Conservation (phyloP, 2,329 filamentous ascomycete species). For the Exophiala dermatitidis region DNA sequence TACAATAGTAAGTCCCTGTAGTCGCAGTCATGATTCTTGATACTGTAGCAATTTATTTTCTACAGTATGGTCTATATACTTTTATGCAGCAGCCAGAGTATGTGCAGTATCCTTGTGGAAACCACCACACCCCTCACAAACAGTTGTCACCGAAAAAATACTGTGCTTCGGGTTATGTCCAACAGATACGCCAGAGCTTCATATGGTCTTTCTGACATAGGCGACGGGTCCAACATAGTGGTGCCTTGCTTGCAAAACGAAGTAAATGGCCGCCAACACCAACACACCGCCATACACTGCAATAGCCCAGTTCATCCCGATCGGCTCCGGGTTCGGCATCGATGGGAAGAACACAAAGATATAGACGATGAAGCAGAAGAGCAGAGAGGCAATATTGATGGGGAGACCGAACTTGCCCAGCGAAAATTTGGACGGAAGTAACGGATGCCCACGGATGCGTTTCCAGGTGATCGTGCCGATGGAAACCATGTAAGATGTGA, state of each 20-base stretch:
- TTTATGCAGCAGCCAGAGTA: too few relatives aligned
- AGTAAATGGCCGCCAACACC: constrained; percentile 25
- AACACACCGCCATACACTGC: constrained; percentile 27
- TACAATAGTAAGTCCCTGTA: too few relatives aligned
- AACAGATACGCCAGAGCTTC: too few relatives aligned
- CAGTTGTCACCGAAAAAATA: too few relatives aligned
- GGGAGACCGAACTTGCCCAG: constrained; percentile 35
- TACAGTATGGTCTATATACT: too few relatives aligned
- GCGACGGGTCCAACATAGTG: constrained; percentile 29
- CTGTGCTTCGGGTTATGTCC: too few relatives aligned
- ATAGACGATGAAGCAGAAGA: constrained; percentile 24
- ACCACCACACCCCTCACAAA: too few relatives aligned
- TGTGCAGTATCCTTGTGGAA: too few relatives aligned
- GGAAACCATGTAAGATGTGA: constrained; percentile 35
- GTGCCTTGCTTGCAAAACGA: constrained; percentile 23
- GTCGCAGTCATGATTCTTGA: too few relatives aligned
- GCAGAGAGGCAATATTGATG: constrained; percentile 32
- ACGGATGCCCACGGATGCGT: constrained; percentile 30
- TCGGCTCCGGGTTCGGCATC: constrained; percentile 20
- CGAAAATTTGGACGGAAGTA: constrained; percentile 33
- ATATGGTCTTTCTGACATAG: constrained; percentile 23
- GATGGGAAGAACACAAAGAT: constrained; percentile 29
- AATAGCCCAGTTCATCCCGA: constrained; percentile 29
- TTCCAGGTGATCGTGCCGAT: constrained; percentile 32
- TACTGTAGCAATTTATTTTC: too few relatives aligned